These are phyloP conservation scores for Phaffia rhodozyma DNA, from an alignment of 1,284 basidiomycete species.

Conservation along the genomic window DNA sequence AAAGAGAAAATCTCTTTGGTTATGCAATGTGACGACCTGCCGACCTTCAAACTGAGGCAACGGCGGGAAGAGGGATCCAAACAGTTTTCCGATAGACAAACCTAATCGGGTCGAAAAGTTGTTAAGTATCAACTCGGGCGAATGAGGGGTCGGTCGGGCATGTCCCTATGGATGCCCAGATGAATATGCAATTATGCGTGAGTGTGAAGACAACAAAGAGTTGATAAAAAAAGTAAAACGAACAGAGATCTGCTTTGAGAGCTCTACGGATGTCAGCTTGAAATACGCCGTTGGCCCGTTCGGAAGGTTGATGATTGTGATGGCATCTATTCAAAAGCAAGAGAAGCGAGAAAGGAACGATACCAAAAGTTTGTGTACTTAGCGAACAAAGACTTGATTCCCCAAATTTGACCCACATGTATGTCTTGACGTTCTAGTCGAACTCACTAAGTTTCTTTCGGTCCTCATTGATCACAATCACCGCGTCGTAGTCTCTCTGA, in stretches of 20 bases:
- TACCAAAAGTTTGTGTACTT: too few species aligned
- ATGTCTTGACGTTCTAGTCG: background rate
- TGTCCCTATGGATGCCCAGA: constrained; percentile 51
- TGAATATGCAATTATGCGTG: background rate
- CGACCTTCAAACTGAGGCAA: constrained; percentile 91
- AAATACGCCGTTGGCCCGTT: constrained; percentile 92
- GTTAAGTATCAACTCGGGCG: constrained; percentile 92
- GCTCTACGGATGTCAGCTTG: constrained; percentile 77
- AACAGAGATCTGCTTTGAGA: constrained; percentile 76
- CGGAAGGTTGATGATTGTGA: constrained; percentile 84
- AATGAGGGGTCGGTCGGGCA: constrained; percentile 80
- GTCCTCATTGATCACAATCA: constrained; percentile 91
- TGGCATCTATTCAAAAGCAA: constrained; percentile 50
- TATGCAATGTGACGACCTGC: constrained; percentile 94
- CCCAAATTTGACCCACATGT: too few species aligned
- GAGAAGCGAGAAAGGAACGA: background rate
- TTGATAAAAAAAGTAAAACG: constrained; percentile 26
- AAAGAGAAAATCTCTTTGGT: constrained; percentile 96
- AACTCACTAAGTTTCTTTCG: constrained; percentile 75
- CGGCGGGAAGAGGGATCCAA: constrained; percentile 90
- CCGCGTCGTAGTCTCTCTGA: constrained; percentile 70
- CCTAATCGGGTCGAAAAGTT: constrained; percentile 90
- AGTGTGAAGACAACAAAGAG: background rate
- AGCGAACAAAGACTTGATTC: too few species aligned
- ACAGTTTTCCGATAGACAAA: constrained; percentile 81